Percentiles rank a stretch among this genome's conserved stretches.
These are phyloP conservation scores for Saitozyma podzolica DNA, from an alignment of 768 basidiomycete species.

Conservation along the genomic window DNA sequence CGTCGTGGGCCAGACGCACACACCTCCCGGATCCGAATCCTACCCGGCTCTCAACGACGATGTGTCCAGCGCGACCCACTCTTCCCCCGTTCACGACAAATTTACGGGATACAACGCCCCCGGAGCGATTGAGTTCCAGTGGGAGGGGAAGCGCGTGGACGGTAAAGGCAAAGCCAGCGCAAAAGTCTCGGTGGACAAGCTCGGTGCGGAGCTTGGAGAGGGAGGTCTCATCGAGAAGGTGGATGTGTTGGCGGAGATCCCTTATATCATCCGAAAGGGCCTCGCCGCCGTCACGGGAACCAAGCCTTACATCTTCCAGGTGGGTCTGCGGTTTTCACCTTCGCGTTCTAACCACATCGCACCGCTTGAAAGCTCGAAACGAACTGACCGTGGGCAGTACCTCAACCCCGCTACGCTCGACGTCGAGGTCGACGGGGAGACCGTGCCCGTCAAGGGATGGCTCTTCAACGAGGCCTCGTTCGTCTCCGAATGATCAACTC, in stretches of 20 bases:
- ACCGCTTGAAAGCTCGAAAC: too few species aligned
- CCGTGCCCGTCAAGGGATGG: slow-evolving; percentile 61
- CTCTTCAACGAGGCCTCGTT: slow-evolving; percentile 90
- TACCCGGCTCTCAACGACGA: slow-evolving; percentile 27
- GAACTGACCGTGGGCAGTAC: slow-evolving; percentile 56
- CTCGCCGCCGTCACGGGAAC: slow-evolving; percentile 90
- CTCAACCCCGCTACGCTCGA: slow-evolving; percentile 61
- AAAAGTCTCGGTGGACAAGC: slow-evolving; percentile 62
- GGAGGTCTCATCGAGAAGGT: slow-evolving; percentile 58
- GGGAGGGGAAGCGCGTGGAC: slow-evolving; percentile 69
- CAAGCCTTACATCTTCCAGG: slow-evolving; percentile 93
- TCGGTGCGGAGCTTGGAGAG: slow-evolving; percentile 57
- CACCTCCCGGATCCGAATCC: slow-evolving; percentile 9
- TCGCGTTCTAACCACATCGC: too few species aligned
- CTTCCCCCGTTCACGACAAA: slow-evolving; percentile 63
- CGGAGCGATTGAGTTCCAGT: slow-evolving; percentile 67
- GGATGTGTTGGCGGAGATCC: slow-evolving; percentile 92
- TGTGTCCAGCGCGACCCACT: slow-evolving; percentile 54
- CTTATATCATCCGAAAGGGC: slow-evolving; percentile 84
- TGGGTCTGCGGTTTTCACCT: slow-evolving; percentile 49
- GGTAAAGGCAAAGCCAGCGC: slow-evolving; percentile 35
- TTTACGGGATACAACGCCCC: slow-evolving; percentile 83
- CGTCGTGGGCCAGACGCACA: slow-evolving; percentile 43
- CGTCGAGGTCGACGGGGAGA: slow-evolving; percentile 56
- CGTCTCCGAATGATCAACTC: slow-evolving; percentile 60